Percentiles rank a stretch among this genome's conserved stretches.
These are phyloP conservation scores for Tylopilus orsonianus DNA, from an alignment of 1,284 basidiomycete species.

Conservation along the genomic window DNA sequence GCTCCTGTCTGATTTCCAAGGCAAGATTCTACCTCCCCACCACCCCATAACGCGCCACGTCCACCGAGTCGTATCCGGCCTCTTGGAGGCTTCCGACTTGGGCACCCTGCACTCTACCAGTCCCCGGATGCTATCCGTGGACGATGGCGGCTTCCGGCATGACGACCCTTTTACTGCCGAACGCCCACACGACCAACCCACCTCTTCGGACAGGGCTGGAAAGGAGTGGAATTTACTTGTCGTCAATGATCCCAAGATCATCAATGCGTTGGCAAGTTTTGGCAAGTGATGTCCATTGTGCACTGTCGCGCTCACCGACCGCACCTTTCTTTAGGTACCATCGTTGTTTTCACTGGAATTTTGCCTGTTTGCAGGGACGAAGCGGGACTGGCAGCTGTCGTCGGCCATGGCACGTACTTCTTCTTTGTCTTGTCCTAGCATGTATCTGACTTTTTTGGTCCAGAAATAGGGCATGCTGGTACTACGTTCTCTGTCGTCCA, in stretches of 20 bases:
- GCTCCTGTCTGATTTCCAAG: constrained; percentile 54
- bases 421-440: background rate
- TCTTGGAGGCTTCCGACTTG: constrained; percentile 72
- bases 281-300: constrained; percentile 43
- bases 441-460: background rate
- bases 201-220: constrained; percentile 31
- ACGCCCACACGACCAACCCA: constrained; percentile 22
- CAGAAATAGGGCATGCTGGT: constrained; percentile 89
- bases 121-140: constrained; percentile 6
- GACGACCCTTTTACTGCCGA: constrained; percentile 24
- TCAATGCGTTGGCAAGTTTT: constrained; percentile 83
- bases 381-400: constrained; percentile 81
- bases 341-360: constrained; percentile 91
- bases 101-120: constrained; percentile 39
- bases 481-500: constrained; percentile 10
- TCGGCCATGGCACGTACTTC: constrained; percentile 72
- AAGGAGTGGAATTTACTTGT: constrained; percentile 79
- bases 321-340: constrained; percentile 47
- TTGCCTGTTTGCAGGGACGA: constrained; percentile 79
- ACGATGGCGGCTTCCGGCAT: constrained; percentile 21
- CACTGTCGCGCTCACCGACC: background rate
- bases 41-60: constrained; percentile 71
- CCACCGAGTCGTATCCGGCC: constrained; percentile 66
- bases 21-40: constrained; percentile 62
- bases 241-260: constrained; percentile 68